Conservation (phyloP, 345 rosid genomes). For the Sapria himalayana region DNA sequence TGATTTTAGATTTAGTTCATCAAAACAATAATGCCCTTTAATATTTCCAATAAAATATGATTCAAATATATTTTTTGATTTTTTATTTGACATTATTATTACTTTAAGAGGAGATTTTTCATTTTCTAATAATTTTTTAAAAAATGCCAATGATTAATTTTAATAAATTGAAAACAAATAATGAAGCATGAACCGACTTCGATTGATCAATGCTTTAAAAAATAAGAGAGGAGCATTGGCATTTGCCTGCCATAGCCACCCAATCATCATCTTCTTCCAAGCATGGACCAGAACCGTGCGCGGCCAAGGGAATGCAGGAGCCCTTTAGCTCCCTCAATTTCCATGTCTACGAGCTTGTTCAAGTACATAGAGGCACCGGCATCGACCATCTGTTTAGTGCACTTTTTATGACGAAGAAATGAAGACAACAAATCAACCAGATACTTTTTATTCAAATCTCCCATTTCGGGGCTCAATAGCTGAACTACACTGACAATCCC, state of each 20-base stretch:
- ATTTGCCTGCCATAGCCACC: too few relatives aligned
- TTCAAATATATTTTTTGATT: too few relatives aligned
- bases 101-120: too few relatives aligned
- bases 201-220: too few relatives aligned
- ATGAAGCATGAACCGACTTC: too few relatives aligned
- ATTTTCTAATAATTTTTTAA: background rate
- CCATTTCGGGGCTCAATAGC: constrained; percentile 39
- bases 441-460: constrained; percentile 41
- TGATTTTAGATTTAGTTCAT: too few relatives aligned
- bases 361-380: constrained; percentile 50
- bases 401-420: constrained; percentile 44
- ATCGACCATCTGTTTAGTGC: constrained; percentile 58
- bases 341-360: constrained; percentile 58
- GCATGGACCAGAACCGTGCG: constrained; percentile 74
- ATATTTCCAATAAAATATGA: too few relatives aligned
- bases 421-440: constrained; percentile 33
- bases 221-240: too few relatives aligned
- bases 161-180: too few relatives aligned
- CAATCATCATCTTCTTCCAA: constrained; percentile 29
- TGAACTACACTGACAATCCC: constrained; percentile 39
- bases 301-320: constrained; percentile 39
- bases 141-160: background rate
- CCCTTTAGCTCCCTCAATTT: constrained; percentile 71
- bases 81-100: too few relatives aligned
- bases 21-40: too few relatives aligned